These are phyloP conservation scores for Kazachstania taianensis DNA, from an alignment of 805 yeast species.

Conservation along the genomic window DNA sequence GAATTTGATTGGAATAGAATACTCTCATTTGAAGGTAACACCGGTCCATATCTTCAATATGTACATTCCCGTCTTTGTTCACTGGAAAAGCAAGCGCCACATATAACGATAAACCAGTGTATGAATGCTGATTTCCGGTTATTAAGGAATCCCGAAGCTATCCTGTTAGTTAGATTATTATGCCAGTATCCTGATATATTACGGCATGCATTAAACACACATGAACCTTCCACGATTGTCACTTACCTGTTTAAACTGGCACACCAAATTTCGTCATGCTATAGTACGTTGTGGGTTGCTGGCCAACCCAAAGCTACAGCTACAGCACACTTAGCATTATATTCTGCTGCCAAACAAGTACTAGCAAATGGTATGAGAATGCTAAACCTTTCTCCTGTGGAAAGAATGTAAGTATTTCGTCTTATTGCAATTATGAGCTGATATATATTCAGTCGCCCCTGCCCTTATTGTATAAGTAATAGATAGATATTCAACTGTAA, in stretches of 20 bases:
- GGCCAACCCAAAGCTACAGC: slow-evolving; percentile 87
- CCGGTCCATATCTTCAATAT: slow-evolving; percentile 97
- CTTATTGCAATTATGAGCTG: no score
- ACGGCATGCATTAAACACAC: slow-evolving; percentile 69
- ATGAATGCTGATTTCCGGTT: slow-evolving; percentile 46
- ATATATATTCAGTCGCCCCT: no score
- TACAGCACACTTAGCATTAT: slow-evolving; percentile 82
- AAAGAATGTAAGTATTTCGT: slow-evolving; percentile 95
- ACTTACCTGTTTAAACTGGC: slow-evolving; percentile 87
- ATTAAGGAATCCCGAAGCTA: slow-evolving; percentile 63
- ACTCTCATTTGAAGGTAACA: slow-evolving; percentile 97
- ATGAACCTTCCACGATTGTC: slow-evolving; percentile 89
- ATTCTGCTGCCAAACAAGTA: slow-evolving; percentile 82
- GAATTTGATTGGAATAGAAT: slow-evolving; percentile 96
- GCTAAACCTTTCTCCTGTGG: slow-evolving; percentile 94
- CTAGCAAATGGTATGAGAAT: slow-evolving; percentile 81
- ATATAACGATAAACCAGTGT: slow-evolving; percentile 36
- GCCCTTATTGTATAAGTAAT: no score
- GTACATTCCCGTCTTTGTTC: slow-evolving; percentile 96
- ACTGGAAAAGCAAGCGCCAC: slow-evolving; percentile 71
- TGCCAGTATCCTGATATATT: slow-evolving; percentile 88
- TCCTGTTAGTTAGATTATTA: slow-evolving; percentile 59
- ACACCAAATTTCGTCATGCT: slow-evolving; percentile 92
- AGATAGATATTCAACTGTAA: no score
- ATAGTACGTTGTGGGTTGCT: slow-evolving; percentile 92